Base-by-base conservation (phyloP, 257 asterid genomes). In the Lithospermum erythrorhizon region DNA sequence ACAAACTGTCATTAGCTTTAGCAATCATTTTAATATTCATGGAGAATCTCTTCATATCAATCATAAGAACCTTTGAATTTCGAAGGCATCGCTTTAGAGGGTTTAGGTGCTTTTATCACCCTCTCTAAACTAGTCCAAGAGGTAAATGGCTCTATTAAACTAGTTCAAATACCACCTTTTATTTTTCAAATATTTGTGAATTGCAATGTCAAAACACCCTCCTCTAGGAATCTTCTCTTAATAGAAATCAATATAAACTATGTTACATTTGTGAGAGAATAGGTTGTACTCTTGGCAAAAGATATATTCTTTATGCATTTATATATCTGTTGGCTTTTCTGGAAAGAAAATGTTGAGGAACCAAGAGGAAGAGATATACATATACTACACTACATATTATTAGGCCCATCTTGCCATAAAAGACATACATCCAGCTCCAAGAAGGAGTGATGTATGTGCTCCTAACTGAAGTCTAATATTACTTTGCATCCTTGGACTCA, bases 391-490 rank as follows among this genome's bases (percentile, higher is more conserved):
- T 41, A 5, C 49, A 41, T 41, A 60, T 58, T 45, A 68, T 58
- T 45, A 68, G 10, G 72, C 72, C 72, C 72, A 68, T 20, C 27
- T 45, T 4, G 72, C 72, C 53, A 61, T 53, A 47, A 68, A 65
- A 18, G 72, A 61, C 72, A 68, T 68, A 21, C 61, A 61, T 2
- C 45, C 63, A 0, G 67, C 72, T 19, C 72, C 72, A 0, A 61
- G 57, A 23, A 68, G 55, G 48, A 68, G 72, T 53, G 24, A 68
- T 23, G 29, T 3, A 30, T 68, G 55, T 53, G 72, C 66, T 61
- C 63, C 72, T 8, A 68, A 53, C 16, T 61, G 56, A 23, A 68
- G 62, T 20, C 57, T 37, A 7, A 41, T 27, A 61, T 59, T 61
- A 30, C 37, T 55, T 20, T 68, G 67, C 62, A 68, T 54, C 48